Evolutionary conservation across 2,329 filamentous ascomycete species (phyloP).

Genomic region (Stagonosporopsis tanaceti): DNA sequence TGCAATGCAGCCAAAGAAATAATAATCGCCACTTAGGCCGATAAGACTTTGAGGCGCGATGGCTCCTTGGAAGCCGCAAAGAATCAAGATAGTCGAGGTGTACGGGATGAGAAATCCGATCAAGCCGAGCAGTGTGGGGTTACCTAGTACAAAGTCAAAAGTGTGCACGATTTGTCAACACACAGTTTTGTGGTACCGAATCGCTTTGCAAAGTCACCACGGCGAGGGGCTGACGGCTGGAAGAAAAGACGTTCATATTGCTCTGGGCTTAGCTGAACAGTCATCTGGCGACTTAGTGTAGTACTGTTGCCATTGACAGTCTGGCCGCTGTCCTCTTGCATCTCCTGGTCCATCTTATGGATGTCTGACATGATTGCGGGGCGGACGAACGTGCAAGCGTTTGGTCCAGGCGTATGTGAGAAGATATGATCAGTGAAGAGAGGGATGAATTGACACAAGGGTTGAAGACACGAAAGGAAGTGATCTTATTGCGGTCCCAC

Average conservation of each 20-base stretch:
- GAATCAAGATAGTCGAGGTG: conserved; percentile 30
- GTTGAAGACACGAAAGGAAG: too few species aligned
- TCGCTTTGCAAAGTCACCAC: conserved; percentile 31
- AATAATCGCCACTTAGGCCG: conserved; percentile 33
- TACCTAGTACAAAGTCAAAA: conserved; percentile 16
- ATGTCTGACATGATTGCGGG: conserved; percentile 22
- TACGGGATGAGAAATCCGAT: conserved; percentile 32
- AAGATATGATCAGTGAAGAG: not conserved
- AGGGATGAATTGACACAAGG: not conserved
- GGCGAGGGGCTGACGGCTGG: conserved; percentile 30
- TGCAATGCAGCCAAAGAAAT: conserved; percentile 33
- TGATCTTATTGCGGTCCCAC: too few species aligned
- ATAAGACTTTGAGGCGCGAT: conserved; percentile 28
- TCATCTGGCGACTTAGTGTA: conserved; percentile 30
- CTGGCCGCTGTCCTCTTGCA: conserved; percentile 25
- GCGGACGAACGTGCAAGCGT: not conserved
- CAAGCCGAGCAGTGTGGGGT: conserved; percentile 30
- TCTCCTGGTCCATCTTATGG: conserved; percentile 25
- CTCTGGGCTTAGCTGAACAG: conserved; percentile 28
- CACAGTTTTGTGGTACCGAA: conserved; percentile 17
- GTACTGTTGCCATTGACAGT: conserved; percentile 15
- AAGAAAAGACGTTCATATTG: conserved; percentile 38
- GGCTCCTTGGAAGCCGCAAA: conserved; percentile 33
- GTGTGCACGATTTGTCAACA: too few species aligned
- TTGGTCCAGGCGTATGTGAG: too few species aligned